phyloP scores from a whole-genome alignment of 2,329 filamentous ascomycete genomes.

The Aspergillus latus region DNA sequence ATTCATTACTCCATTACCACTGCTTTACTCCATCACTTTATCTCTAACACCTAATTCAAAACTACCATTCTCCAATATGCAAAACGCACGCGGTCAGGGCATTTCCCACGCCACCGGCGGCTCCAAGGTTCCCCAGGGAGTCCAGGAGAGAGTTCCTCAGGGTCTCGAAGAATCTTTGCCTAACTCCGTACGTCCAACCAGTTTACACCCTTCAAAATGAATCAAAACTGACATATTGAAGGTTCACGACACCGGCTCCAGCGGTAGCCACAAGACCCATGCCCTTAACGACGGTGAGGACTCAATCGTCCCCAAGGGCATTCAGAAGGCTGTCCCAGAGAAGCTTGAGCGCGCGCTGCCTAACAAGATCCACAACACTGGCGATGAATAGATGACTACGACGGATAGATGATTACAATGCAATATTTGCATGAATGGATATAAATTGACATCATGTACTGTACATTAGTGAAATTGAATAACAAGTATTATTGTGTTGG shows the following conservation, averaged over 20 bases:
- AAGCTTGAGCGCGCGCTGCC: conserved; percentile 7
- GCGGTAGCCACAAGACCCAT: conserved; percentile 3
- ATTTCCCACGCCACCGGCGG: background rate
- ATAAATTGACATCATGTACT: background rate
- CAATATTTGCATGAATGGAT: background rate
- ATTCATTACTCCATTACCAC: background rate
- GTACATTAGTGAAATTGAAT: background rate
- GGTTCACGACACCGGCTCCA: conserved; percentile 10
- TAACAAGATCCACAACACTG: conserved; percentile 14
- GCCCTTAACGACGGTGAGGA: conserved; percentile 11
- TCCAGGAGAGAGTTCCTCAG: background rate
- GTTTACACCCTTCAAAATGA: background rate
- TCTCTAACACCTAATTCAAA: background rate
- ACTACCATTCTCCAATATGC: background rate
- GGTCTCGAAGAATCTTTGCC: background rate
- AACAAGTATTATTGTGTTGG: too few relatives aligned
- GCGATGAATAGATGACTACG: conserved; percentile 1
- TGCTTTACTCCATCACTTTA: background rate
- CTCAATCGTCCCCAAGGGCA: conserved; percentile 9
- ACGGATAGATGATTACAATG: background rate
- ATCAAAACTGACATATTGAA: background rate
- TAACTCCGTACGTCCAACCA: background rate
- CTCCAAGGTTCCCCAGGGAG: background rate
- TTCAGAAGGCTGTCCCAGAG: conserved; percentile 12
- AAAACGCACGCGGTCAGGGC: background rate